Evolutionary conservation across 108 stramenopile genomes (phyloP).

Genomic region (Nannochloropsis oceanica): DNA sequence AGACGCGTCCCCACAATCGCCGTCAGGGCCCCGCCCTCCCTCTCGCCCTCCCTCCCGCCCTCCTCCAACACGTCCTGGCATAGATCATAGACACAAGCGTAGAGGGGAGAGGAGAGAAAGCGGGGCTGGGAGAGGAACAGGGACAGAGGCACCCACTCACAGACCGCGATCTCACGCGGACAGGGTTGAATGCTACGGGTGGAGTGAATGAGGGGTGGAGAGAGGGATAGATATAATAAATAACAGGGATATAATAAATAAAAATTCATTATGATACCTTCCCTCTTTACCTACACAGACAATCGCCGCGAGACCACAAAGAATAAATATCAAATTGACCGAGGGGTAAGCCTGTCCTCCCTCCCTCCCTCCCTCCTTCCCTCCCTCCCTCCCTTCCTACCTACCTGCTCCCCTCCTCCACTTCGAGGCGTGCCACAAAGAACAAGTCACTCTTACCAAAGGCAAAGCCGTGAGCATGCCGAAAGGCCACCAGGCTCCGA

Average conservation of each 20-base stretch:
- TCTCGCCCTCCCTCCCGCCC: too few relatives aligned
- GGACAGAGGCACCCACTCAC: not conserved
- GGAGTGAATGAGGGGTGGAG: not conserved
- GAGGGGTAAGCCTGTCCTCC: not conserved
- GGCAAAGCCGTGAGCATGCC: constrained; percentile 9
- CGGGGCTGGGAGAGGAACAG: not conserved
- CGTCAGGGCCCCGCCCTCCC: not conserved
- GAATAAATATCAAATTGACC: too few relatives aligned
- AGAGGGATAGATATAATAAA: too few relatives aligned
- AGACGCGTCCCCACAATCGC: not conserved
- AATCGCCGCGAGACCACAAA: not conserved
- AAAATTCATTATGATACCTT: too few relatives aligned
- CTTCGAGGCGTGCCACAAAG: constrained; percentile 6
- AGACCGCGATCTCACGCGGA: not conserved
- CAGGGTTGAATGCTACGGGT: not conserved
- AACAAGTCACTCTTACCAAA: constrained; percentile 20
- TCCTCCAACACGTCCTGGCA: not conserved
- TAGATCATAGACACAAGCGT: not conserved
- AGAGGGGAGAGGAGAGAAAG: not conserved
- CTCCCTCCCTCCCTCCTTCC: not conserved
- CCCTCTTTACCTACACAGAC: too few relatives aligned
- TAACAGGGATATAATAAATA: too few relatives aligned
- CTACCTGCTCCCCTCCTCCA: not conserved
- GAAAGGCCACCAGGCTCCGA: constrained; percentile 11
- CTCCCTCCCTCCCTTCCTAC: not conserved